These are phyloP conservation scores for Aspergillus sojae DNA, from an alignment of 2,329 filamentous ascomycete species.

Conservation along the genomic window DNA sequence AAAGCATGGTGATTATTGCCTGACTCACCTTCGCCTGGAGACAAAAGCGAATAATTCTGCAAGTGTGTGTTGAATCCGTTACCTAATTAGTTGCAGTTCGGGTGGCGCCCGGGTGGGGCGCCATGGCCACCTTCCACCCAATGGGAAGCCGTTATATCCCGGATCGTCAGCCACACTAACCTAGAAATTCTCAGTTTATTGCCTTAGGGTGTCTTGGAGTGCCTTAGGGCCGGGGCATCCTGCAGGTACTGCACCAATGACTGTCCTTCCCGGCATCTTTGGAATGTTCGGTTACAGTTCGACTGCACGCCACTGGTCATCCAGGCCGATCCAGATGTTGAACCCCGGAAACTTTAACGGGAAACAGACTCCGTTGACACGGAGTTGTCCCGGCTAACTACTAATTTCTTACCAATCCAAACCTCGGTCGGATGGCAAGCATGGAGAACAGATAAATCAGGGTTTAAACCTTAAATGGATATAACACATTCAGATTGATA, in stretches of 20 bases:
- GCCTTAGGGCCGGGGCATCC: background rate
- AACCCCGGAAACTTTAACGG: constrained; percentile 2
- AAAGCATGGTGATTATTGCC: background rate
- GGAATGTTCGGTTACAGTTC: background rate
- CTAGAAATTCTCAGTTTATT: background rate
- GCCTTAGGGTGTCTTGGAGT: background rate
- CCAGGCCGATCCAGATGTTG: background rate
- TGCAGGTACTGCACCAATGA: background rate
- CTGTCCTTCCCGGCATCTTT: too few relatives aligned
- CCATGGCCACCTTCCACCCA: background rate
- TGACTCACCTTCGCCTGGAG: background rate
- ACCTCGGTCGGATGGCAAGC: background rate
- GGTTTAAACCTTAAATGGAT: background rate
- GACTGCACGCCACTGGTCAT: background rate
- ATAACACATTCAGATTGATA: background rate
- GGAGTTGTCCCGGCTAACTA: too few relatives aligned
- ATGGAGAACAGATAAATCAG: background rate
- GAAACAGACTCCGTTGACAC: background rate
- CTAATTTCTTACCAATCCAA: too few relatives aligned
- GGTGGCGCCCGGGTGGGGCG: background rate
- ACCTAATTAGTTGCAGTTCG: background rate
- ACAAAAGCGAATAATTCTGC: background rate
- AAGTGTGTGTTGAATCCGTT: background rate
- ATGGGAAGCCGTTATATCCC: background rate
- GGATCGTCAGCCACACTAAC: background rate